Base-by-base conservation (phyloP, 306 rosid genomes). In the Leucaena leucocephala region DNA sequence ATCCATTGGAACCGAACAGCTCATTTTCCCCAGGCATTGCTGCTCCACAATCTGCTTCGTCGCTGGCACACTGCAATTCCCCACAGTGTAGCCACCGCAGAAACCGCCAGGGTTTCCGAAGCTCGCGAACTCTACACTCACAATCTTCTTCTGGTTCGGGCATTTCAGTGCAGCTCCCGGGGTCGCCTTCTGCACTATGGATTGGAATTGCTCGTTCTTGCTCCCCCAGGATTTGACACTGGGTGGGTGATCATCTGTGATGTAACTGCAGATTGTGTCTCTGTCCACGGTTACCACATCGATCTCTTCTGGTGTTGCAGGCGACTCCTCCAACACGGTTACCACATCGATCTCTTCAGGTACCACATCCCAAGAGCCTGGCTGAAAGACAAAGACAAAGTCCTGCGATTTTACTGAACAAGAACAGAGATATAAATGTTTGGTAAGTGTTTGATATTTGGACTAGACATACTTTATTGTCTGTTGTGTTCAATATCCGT, bases 291-390 rank as follows among this genome's bases (percentile, higher is more conserved):
- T 78, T 8, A 77, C 0, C 22, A 95, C 90, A 22, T 57, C 89
- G 14, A 90, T 68, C 8, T 82, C 67, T 16, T 83, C 77, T 0
- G 94, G 97, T 58, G 38, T 70, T 59, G 64, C 78, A 40, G 2
- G 3, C 77, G 88, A 87, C 80, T 96, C 98, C 88, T 96, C 99
- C 33, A 93, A 84, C 38, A 96, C 21, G 17, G n/a, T n/a, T n/a
- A 96, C 93, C 10, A 96, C 85, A n/a, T n/a, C n/a, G n/a, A n/a
- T n/a, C n/a, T n/a, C n/a, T n/a, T n/a, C n/a, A n/a, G n/a, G n/a
- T n/a, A n/a, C n/a, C n/a, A n/a, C n/a, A n/a, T n/a, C n/a, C n/a
- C n/a, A n/a, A n/a, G n/a, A n/a, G n/a, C n/a, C n/a, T n/a, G n/a
- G n/a, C n/a, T n/a, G n/a, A n/a, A n/a, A n/a, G n/a, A n/a, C n/a